phyloP scores from a whole-genome alignment of 2,329 filamentous ascomycete species.

The Pseudopithomyces maydicus region DNA sequence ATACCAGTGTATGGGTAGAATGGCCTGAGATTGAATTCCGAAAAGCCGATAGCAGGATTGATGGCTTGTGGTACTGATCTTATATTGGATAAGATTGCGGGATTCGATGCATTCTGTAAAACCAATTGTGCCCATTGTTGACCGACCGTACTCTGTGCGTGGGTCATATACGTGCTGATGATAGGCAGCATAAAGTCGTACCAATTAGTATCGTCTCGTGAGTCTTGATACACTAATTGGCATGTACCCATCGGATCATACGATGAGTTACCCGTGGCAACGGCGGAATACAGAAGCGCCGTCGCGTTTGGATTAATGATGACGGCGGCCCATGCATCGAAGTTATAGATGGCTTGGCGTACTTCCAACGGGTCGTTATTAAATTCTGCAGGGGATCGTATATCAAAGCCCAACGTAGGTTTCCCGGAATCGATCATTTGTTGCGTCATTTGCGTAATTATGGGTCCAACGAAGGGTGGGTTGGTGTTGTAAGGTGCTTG shows the following conservation, averaged over 20 bases:
- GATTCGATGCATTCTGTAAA: constrained; percentile 49
- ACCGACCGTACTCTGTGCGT: constrained; percentile 57
- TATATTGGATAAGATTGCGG: constrained; percentile 49
- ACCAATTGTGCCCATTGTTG: constrained; percentile 50
- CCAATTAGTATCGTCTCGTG: constrained; percentile 62
- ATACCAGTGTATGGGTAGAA: constrained; percentile 61
- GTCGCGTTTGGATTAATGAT: constrained; percentile 68
- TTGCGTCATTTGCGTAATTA: constrained; percentile 54
- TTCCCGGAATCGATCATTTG: constrained; percentile 47
- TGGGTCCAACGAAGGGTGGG: constrained; percentile 61
- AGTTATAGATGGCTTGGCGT: constrained; percentile 63
- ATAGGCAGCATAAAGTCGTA: constrained; percentile 60
- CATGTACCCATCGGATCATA: constrained; percentile 66
- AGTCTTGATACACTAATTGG: constrained; percentile 61
- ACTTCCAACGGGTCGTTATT: constrained; percentile 61
- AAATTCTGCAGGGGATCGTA: constrained; percentile 58
- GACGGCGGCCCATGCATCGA: constrained; percentile 64
- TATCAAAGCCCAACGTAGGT: constrained; percentile 56
- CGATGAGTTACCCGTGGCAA: constrained; percentile 59
- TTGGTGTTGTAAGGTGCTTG: constrained; percentile 57
- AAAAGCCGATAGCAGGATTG: constrained; percentile 62
- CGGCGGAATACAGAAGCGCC: constrained; percentile 59
- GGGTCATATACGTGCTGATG: constrained; percentile 53
- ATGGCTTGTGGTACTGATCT: constrained; percentile 58
- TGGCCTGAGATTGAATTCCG: constrained; percentile 62